Base-by-base conservation (phyloP, 495 filamentous ascomycete species). In the Penicillium roqueforti region DNA sequence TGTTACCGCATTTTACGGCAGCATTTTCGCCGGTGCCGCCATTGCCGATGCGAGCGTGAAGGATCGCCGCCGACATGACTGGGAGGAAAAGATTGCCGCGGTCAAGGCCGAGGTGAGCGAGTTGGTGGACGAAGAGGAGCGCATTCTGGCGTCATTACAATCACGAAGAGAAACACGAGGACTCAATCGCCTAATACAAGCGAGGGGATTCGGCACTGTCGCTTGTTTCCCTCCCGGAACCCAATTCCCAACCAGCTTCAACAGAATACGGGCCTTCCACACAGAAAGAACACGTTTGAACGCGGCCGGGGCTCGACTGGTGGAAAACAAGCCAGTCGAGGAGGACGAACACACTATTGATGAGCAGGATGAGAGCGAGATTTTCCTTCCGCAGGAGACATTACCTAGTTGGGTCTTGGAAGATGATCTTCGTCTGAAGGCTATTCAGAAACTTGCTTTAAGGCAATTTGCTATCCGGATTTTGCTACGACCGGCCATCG, bases 1-100 rank as follows among this genome's bases (percentile, higher is more conserved):
- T 14, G 83, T 87, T 51, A 90, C 87, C 3, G 80, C 84, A 11
- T 78, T 83, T 55, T 90, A 89, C 60, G 84, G 84, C 3, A 83
- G 84, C 49, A 83, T 90, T 34, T 82, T 89, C 53, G 86, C 84
- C 3, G 81, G 83, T n/a, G 89, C 87, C 1, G 80, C 85, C 34
- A 68, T 87, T 2, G 73, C 80, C 25, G 88, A 91, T 69, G 81
- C 81, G 1, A 74, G 73, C 46, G 75, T 72, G 5, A 91, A 91
- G 66, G 74, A 81, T 42, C 63, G 75, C 53, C 78, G 84, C 50
- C 79, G 79, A 45, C 70, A 76, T 51, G 79, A 88, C 60, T 86
- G 86, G 75, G 83, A 90, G 50, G 73, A 78, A 58, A 75, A 74
- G 57, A 76, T 77, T 26, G 73, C 75, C 32, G 73, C 72, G 2